A percentile compares a stretch with the other conserved stretches of the same genome.
Evolutionary conservation across 2,329 filamentous ascomycete genomes (phyloP).

Genomic region (Aspergillus glaucus): DNA sequence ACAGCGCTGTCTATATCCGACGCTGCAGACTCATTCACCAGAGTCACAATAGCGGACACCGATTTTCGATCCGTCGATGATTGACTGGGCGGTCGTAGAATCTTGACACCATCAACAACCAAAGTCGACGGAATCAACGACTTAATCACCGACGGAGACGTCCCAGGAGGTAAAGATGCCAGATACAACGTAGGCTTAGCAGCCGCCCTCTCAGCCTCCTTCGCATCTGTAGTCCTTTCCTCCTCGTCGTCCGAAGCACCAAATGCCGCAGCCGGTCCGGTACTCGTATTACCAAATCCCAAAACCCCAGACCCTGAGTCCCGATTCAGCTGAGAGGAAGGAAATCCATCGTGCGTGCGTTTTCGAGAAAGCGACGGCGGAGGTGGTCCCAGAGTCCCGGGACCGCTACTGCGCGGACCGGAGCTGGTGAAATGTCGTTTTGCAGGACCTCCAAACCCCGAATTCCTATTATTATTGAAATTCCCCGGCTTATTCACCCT

Average conservation of each 20-base stretch:
- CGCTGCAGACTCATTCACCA: slow-evolving; percentile 72
- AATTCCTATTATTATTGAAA: slow-evolving; percentile 27
- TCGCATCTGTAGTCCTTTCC: slow-evolving; percentile 33
- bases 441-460: slow-evolving; percentile 33
- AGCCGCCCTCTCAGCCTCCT: slow-evolving; percentile 41
- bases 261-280: slow-evolving; percentile 37
- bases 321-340: slow-evolving; percentile 33
- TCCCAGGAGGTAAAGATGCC: slow-evolving; percentile 48
- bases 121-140: slow-evolving; percentile 49
- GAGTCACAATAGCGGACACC: slow-evolving; percentile 69
- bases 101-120: slow-evolving; percentile 65
- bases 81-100: slow-evolving; percentile 52
- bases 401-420: slow-evolving; percentile 43
- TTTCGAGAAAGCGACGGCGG: slow-evolving; percentile 38
- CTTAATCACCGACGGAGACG: slow-evolving; percentile 45
- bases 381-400: slow-evolving; percentile 43
- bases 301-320: slow-evolving; percentile 32
- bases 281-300: slow-evolving; percentile 33
- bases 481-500: slow-evolving; percentile 19
- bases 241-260: slow-evolving; percentile 40
- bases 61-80: slow-evolving; percentile 59
- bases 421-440: slow-evolving; percentile 58
- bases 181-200: slow-evolving; percentile 52
- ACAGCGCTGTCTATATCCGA: slow-evolving; percentile 78
- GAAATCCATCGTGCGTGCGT: slow-evolving; percentile 38